Percentiles rank a stretch among this genome's conserved stretches.
Conservation (phyloP, 2,329 filamentous ascomycete genomes). For the Penicillium frequentans region DNA sequence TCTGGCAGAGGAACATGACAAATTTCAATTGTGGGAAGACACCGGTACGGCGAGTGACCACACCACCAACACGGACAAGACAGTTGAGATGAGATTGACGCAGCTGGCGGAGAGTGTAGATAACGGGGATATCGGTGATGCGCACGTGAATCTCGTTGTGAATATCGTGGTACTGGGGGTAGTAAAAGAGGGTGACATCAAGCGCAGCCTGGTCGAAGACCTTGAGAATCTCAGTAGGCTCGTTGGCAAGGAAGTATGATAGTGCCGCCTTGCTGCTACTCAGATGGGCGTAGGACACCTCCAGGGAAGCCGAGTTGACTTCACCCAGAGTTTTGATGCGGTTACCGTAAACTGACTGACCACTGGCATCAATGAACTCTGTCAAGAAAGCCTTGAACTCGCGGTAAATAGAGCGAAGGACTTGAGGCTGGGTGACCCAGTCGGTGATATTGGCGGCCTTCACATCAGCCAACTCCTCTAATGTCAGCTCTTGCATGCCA, state of each 20-base stretch:
- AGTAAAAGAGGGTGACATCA: constrained; percentile 93
- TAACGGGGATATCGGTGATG: constrained; percentile 89
- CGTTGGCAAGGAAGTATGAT: constrained; percentile 94
- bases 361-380: constrained; percentile 87
- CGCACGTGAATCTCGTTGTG: constrained; percentile 97
- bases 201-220: constrained; percentile 96
- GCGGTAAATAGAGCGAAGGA: constrained; percentile 88
- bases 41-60: constrained; percentile 89
- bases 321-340: constrained; percentile 95
- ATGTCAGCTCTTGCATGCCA: constrained; percentile 90
- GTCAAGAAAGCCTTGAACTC: constrained; percentile 98
- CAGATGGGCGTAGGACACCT: constrained; percentile 93
- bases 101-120: constrained; percentile 91
- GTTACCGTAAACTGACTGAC: constrained; percentile 90
- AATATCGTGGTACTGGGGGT: constrained; percentile 96
- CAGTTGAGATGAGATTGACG: constrained; percentile 96
- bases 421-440: constrained; percentile 87
- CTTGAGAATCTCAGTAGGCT: constrained; percentile 90
- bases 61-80: constrained; percentile 87
- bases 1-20: constrained; percentile 95
- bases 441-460: constrained; percentile 92
- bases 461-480: constrained; percentile 88
- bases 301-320: constrained; percentile 91
- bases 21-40: constrained; percentile 98
- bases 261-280: constrained; percentile 88